Percentiles rank a stretch among this genome's conserved stretches.
phyloP scores from a whole-genome alignment of 73 alveolate genomes.

The Tetrahymena elliotti region DNA sequence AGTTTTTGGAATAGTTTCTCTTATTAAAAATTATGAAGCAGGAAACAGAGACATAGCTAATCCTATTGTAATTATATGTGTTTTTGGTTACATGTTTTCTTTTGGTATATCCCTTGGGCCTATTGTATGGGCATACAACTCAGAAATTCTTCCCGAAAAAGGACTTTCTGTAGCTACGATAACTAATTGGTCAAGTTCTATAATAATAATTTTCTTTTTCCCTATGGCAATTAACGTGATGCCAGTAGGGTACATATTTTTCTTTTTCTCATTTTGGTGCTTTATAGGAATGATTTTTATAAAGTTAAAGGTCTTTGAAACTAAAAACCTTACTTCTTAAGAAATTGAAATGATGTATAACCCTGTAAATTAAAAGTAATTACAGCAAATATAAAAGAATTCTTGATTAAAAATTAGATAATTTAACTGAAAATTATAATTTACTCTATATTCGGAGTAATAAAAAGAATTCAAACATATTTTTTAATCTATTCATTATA shows the following conservation, averaged over 20 bases:
- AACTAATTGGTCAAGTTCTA: background rate
- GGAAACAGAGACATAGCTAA: background rate
- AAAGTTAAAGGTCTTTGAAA: background rate
- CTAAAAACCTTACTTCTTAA: background rate
- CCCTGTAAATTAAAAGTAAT: background rate
- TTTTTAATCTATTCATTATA: too few relatives aligned
- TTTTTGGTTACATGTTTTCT: background rate
- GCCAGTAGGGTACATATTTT: background rate
- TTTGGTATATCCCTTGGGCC: background rate
- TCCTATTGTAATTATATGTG: background rate
- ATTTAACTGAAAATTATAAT: too few relatives aligned
- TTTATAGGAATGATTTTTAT: background rate
- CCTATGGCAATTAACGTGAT: background rate
- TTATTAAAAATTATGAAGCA: background rate
- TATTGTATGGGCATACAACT: background rate
- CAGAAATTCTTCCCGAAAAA: background rate
- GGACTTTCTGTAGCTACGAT: background rate
- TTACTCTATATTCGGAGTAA: too few relatives aligned
- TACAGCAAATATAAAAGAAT: too few relatives aligned
- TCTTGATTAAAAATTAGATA: too few relatives aligned
- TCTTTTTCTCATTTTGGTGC: background rate
- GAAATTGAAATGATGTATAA: background rate
- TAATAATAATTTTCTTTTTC: background rate
- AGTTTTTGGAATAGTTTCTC: background rate
- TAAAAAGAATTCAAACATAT: too few relatives aligned